A percentile compares a stretch with the other conserved stretches of the same genome.
These are phyloP conservation scores for Tricholoma sp. DNA, from an alignment of 768 basidiomycete species.

Conservation along the genomic window DNA sequence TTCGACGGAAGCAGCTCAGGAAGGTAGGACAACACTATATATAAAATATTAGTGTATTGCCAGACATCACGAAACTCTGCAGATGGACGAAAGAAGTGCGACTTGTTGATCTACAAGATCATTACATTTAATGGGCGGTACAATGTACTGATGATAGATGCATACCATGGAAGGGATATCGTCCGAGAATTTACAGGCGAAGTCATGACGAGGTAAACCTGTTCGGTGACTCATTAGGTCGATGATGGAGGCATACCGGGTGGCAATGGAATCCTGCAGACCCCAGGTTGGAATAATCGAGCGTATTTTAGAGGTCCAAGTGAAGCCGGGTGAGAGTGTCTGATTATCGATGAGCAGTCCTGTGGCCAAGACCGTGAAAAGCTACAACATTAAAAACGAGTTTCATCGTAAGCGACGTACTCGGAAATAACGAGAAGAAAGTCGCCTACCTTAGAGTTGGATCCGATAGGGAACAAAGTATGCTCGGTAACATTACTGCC, in stretches of 20 bases:
- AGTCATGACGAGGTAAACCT: conserved; percentile 17
- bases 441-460: conserved; percentile 10
- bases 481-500: conserved; percentile 20
- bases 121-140: too few species aligned
- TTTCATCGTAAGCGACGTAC: neutral
- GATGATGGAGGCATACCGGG: conserved; percentile 15
- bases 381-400: conserved; percentile 4
- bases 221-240: conserved; percentile 19
- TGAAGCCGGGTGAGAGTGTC: conserved; percentile 16
- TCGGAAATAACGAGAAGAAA: neutral
- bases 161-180: conserved; percentile 9
- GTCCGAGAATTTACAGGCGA: conserved; percentile 8
- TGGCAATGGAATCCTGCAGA: conserved; percentile 18
- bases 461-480: conserved; percentile 24
- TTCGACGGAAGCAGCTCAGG: conserved; percentile 10
- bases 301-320: conserved; percentile 22
- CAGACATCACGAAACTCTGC: conserved; percentile 22
- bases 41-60: conserved; percentile 28
- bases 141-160: neutral
- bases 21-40: conserved; percentile 19
- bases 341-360: conserved; percentile 23
- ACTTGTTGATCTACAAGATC: conserved; percentile 9
- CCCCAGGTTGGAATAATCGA: conserved; percentile 22
- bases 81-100: conserved; percentile 23
- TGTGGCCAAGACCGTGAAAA: conserved; percentile 20